Evolutionary conservation across 176 grass and related monocot genomes (phyloP), one percentile per base, ranked within the genome.

Genomic region (Oryza officinalis): DNA sequence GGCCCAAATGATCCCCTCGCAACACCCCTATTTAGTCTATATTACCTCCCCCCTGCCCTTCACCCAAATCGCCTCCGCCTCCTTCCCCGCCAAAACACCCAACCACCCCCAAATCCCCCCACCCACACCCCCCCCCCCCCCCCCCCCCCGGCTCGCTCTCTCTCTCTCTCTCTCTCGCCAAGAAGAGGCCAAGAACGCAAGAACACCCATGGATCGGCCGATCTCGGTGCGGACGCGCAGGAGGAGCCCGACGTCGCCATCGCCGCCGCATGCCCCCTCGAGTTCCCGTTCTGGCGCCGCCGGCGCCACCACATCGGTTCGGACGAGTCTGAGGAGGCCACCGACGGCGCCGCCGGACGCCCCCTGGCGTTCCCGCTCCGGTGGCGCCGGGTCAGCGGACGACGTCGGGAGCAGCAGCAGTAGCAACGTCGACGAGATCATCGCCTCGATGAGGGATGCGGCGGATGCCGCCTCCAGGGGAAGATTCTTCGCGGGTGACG

Each of bases 171-270:
- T 28, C 17, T 26, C 28, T 18, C 28, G 12, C 71, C 74, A 83
- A 78, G 54, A 79, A 88, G 73, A 72, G 18, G 61, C 63, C 71
- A 85, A 81, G 78, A 86, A 72, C 72, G 71, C 77, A 22, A 75
- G 77, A 64, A 38, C 37, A 7, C 37, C 37, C 37, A 38, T 38
- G 37, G 37, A 38, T 38, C 37, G 37, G 37, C 37, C 37, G 37
- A 38, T 15, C 15, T 18, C 14, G 15, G 47, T 50, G 47, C 47
- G 47, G 47, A 50, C 47, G 47, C 47, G 47, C 14, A 1, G 47
- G 15, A 50, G 47, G 47, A 18, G 47, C 4, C 47, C 47, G 15
- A 18, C 4, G 7, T 38, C 37, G 6, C 7, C 37, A 15, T 0
- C 47, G 47, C 15, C 47, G 4, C 47, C 14, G 47, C 13, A 49